phyloP scores from a whole-genome alignment of 2,329 filamentous ascomycete species.

The Grosmannia clavigera region DNA sequence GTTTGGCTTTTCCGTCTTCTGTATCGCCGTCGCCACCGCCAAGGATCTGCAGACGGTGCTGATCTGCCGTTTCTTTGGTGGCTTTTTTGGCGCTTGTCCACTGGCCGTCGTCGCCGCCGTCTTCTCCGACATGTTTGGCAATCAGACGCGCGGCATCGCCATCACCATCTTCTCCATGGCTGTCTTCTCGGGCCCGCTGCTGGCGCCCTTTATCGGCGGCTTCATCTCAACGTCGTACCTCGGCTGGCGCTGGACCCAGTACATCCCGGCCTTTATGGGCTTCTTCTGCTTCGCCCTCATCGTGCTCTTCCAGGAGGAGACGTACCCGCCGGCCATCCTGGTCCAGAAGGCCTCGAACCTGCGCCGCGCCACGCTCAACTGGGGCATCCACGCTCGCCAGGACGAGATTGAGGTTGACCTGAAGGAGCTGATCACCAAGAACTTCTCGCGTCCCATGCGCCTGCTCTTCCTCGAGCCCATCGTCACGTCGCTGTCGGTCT shows the following conservation, averaged over 20 bases:
- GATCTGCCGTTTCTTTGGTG: constrained; percentile 60
- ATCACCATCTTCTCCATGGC: constrained; percentile 47
- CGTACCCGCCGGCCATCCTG: constrained; percentile 56
- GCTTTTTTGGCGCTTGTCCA: constrained; percentile 59
- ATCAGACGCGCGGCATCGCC: constrained; percentile 45
- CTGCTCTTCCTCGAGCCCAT: constrained; percentile 59
- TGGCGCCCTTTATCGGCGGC: constrained; percentile 57
- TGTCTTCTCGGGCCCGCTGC: constrained; percentile 54
- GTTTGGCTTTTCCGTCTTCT: constrained; percentile 60
- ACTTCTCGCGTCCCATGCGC: constrained; percentile 52
- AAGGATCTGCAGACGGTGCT: constrained; percentile 59
- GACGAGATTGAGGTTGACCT: constrained; percentile 60
- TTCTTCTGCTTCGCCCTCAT: constrained; percentile 46
- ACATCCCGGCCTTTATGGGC: constrained; percentile 50
- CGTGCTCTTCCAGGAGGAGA: constrained; percentile 53
- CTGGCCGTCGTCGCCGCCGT: constrained; percentile 58
- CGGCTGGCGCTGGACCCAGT: constrained; percentile 65
- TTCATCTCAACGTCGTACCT: constrained; percentile 51
- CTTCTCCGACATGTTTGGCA: constrained; percentile 61
- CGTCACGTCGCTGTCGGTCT: constrained; percentile 53
- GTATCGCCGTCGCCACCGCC: constrained; percentile 49
- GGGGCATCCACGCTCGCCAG: constrained; percentile 60
- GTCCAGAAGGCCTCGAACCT: constrained; percentile 48
- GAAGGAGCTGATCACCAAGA: constrained; percentile 50
- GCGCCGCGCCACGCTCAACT: constrained; percentile 52